Percentiles rank a stretch among this genome's conserved stretches.
Conservation (phyloP, 768 basidiomycete genomes). For the Macrolepiota albuminosa region DNA sequence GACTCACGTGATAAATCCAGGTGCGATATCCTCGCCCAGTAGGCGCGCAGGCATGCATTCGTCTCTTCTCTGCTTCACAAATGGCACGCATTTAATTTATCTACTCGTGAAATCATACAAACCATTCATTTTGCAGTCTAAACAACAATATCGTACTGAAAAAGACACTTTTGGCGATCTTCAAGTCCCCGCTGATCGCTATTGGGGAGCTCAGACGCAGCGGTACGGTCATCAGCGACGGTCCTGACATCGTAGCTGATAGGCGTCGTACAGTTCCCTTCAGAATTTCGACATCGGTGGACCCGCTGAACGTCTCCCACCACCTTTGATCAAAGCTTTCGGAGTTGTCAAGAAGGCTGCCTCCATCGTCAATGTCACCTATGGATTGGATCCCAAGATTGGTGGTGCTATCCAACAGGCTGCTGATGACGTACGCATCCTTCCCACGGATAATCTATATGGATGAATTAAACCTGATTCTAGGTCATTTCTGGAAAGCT, state of each 20-base stretch:
- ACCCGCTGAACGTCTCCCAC: slow-evolving; percentile 86
- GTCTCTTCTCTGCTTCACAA: slow-evolving; percentile 30
- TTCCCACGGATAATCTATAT: not conserved
- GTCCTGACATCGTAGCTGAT: not conserved
- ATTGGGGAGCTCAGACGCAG: slow-evolving; percentile 99
- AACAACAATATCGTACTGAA: slow-evolving; percentile 67
- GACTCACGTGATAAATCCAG: slow-evolving; percentile 30
- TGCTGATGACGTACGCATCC: slow-evolving; percentile 72
- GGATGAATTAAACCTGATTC: slow-evolving; percentile 2
- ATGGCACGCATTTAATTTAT: slow-evolving; percentile 21
- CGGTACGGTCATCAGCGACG: slow-evolving; percentile 41
- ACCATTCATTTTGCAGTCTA: slow-evolving; percentile 24
- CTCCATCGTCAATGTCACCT: slow-evolving; percentile 79
- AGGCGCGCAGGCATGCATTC: slow-evolving; percentile 15
- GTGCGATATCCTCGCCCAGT: slow-evolving; percentile 18
- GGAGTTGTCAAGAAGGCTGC: slow-evolving; percentile 98
- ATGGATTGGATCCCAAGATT: slow-evolving; percentile 87
- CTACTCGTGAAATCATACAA: not conserved
- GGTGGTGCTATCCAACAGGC: slow-evolving; percentile 88
- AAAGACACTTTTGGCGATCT: slow-evolving; percentile 96
- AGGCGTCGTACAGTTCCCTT: slow-evolving; percentile 48
- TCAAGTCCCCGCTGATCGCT: slow-evolving; percentile 67
- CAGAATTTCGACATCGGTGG: slow-evolving; percentile 99
- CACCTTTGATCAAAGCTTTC: slow-evolving; percentile 96
- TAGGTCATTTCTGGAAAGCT: slow-evolving; percentile 96